Base-by-base conservation (phyloP, 2,329 filamentous ascomycete genomes). In the Colletotrichum sp. region DNA sequence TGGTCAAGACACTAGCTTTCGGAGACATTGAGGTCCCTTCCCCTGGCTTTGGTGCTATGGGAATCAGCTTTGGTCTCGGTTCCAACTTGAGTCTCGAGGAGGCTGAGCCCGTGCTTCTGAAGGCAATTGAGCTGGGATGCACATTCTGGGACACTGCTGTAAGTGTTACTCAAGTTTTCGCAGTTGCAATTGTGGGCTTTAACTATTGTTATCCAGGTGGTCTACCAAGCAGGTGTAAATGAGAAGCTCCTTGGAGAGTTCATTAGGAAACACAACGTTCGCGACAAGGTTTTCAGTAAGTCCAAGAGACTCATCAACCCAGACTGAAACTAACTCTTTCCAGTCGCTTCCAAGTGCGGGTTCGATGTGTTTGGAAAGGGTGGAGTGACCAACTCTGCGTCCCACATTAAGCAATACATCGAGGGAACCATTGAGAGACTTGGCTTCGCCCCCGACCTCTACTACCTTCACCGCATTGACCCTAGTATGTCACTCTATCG, bases 21-120 rank as follows among this genome's bases (percentile, higher is more conserved):
- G 80, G 78, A 26, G 79, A 84, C 68, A 80, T 84, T 36, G 75
- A 86, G 49, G 85, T 88, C 18, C 83, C 85, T 5, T 77, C 78
- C 7, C 87, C 87, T 2, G 88, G 87, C 68, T 89, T 89, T 72
- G 88, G 88, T 24, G 87, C 87, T 13, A 90, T 89, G 88, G 88
- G 88, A 9, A 78, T 89, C 15, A 88, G 83, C 76, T 86, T 84
- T 72, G 86, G 83, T 5, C 62, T 89, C 24, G 87, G 88, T 6
- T 83, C 65, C 49, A 86, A 87, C 72, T 78, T 89, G 5, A 85
- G 77, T 34, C 78, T 84, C 1, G 87, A 89, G 69, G 78, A 89
- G 78, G 87, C 88, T 6, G 88, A 89, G 76, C 87, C 87, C 15
- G 87, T 89, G 0, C 81, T 90, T 0, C 76, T 89, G 28, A 90